Evolutionary conservation across 2,329 filamentous ascomycete species (phyloP).

Genomic region (Sclerotinia borealis): DNA sequence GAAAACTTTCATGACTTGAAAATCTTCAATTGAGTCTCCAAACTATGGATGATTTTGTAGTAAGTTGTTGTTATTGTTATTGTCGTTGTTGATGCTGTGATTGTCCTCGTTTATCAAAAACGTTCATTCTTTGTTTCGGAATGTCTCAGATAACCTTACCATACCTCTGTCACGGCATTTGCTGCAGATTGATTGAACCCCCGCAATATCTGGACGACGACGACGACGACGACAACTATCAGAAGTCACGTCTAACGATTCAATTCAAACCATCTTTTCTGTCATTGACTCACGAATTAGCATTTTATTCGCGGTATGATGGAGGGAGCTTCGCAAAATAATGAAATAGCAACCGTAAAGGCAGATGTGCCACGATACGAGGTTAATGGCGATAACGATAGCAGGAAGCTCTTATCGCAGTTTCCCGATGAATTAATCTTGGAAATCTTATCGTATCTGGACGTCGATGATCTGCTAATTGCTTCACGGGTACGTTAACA

Average conservation of each 20-base stretch:
- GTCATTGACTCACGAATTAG: not conserved
- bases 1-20: not conserved
- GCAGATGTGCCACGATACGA: not conserved
- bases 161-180: conserved; percentile 3
- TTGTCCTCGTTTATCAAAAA: not conserved
- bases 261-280: not conserved
- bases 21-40: not conserved
- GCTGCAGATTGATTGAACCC: conserved; percentile 7
- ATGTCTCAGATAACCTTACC: conserved; percentile 8
- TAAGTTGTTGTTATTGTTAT: not conserved
- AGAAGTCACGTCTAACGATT: no score
- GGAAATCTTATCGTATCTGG: conserved; percentile 38
- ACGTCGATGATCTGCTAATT: conserved; percentile 37
- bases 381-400: not conserved
- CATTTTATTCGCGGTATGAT: not conserved
- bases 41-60: not conserved
- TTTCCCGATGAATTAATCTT: conserved; percentile 37
- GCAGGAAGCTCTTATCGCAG: not conserved
- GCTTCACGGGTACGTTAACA: conserved; percentile 6
- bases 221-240: not conserved
- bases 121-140: conserved; percentile 6
- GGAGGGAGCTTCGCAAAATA: not conserved
- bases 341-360: not conserved
- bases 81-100: no score
- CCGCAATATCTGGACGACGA: conserved; percentile 2